Base-by-base conservation (phyloP, 2,329 filamentous ascomycete genomes). In the Penicillium sp. region DNA sequence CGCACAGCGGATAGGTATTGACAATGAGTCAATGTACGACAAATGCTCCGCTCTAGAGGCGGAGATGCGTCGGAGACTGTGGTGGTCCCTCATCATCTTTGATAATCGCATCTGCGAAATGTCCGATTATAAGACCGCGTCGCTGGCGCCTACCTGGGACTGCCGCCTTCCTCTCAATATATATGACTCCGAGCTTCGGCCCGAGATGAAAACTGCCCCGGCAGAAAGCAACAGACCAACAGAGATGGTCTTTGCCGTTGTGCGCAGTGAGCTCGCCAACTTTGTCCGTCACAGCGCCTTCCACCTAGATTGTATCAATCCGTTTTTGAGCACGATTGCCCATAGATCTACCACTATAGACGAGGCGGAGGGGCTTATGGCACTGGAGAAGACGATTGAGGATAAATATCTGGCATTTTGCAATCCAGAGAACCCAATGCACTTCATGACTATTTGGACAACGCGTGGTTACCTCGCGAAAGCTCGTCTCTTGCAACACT, bases 401-500 rank as follows among this genome's bases (percentile, higher is more conserved):
- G 41, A 43, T 0, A 43, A 17, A 9, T 30, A 43, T 26, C 8
- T 43, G 9, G 10, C 25, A 30, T 14, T 3, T 0, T 43, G n/a
- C n/a, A 30, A 43, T 14, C 41, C 26, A 14, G 26, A 43, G 2
- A 43, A 30, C 41, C 41, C 41, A 43, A n/a, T 43, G 5, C 26
- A 43, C 10, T 43, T 43, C 26, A 43, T 43, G 41, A 43, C 41
- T n/a, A 43, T 43, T 5, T 43, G 41, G 41, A 43, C 41, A 30
- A 43, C 5, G 26, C 26, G 41, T 3, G 41, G 41, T 1, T 19
- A 43, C 6, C 0, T 30, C 1, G 41, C 41, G 3, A 43, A 43
- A 3, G 30, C 28, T 30, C 41, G 41, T 0, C 41, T 43, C 5
- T 19, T 43, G n/a, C 25, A 43, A 43, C 26, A 30, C 26, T 43